Conservation (phyloP, 805 yeast genomes). For the Danielozyma ontarioensis region DNA sequence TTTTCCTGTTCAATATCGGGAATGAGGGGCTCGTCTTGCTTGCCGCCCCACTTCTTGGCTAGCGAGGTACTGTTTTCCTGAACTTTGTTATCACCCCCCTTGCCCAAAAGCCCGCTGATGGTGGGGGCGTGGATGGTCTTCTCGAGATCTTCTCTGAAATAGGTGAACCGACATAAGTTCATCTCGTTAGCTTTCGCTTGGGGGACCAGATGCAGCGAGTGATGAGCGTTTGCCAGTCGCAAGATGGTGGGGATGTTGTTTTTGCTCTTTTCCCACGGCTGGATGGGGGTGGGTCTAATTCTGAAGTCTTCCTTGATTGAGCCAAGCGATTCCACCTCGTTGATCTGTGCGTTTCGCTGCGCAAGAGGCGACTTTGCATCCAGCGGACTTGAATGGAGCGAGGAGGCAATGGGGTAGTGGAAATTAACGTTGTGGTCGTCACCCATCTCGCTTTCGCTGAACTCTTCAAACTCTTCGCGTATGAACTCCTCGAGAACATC, state of each 20-base stretch:
- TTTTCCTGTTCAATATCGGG: constrained; percentile 3
- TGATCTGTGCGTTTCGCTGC: constrained; percentile 21
- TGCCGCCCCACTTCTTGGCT: constrained; percentile 11
- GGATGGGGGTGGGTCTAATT: constrained; percentile 66
- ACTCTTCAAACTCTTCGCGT: constrained; percentile 51
- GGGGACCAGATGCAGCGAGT: background rate
- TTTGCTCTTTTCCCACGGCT: constrained; percentile 60
- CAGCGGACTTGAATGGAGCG: constrained; percentile 1
- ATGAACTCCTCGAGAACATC: constrained; percentile 71
- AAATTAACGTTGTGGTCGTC: constrained; percentile 30
- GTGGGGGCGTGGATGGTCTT: constrained; percentile 89
- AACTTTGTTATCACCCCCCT: constrained; percentile 2
- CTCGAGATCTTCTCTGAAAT: constrained; percentile 83
- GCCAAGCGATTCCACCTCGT: constrained; percentile 25
- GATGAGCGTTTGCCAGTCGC: constrained; percentile 32
- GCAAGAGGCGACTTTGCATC: constrained; percentile 27
- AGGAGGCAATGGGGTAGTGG: constrained; percentile 25
- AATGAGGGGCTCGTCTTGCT: constrained; percentile 3
- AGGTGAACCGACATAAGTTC: constrained; percentile 68
- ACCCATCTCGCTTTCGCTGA: constrained; percentile 23
- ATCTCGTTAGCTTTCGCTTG: constrained; percentile 9
- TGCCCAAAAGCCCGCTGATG: constrained; percentile 61
- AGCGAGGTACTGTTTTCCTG: constrained; percentile 6
- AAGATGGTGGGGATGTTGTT: constrained; percentile 27
- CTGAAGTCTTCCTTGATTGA: constrained; percentile 45